A percentile compares a stretch with the other conserved stretches of the same genome.
Conservation (phyloP, 371 early-diverging fungal genomes). For the Nematocida homosporus region DNA sequence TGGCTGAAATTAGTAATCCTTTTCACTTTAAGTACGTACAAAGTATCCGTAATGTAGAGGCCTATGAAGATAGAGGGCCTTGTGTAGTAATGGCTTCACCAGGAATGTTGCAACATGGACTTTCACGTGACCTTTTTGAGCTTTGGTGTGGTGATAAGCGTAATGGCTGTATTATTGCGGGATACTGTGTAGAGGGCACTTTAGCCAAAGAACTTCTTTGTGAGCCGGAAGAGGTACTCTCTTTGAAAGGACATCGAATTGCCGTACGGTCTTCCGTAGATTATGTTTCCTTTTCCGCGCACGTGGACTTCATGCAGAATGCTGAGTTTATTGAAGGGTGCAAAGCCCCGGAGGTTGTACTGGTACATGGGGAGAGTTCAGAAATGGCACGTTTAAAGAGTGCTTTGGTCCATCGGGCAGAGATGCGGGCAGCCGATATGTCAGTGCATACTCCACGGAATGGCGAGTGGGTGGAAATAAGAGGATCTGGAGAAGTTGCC, state of each 20-base stretch:
- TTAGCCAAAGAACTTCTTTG: constrained; percentile 86
- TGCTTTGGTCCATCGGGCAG: constrained; percentile 78
- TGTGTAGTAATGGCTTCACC: constrained; percentile 99
- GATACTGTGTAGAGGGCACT: constrained; percentile 97
- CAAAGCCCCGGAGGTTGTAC: constrained; percentile 82
- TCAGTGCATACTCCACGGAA: constrained; percentile 82
- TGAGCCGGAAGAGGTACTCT: constrained; percentile 81
- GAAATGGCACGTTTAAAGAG: constrained; percentile 90
- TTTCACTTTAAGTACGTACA: constrained; percentile 94
- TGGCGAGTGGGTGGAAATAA: constrained; percentile 81
- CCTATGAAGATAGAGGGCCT: constrained; percentile 89
- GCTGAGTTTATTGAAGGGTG: constrained; percentile 92
- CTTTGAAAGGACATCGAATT: constrained; percentile 80
- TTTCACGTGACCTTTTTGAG: constrained; percentile 92
- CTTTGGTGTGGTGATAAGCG: constrained; percentile 88
- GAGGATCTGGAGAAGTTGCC: constrained; percentile 72
- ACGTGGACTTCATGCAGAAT: constrained; percentile 97
- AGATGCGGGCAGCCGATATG: constrained; percentile 75
- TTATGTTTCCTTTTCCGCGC: constrained; percentile 96
- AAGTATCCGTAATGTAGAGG: constrained; percentile 76
- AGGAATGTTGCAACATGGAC: constrained; percentile 97
- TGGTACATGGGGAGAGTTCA: constrained; percentile 97
- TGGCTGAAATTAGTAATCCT: constrained; percentile 84
- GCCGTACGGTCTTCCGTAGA: constrained; percentile 83
- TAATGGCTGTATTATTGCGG: constrained; percentile 93